Evolutionary conservation across 2,329 filamentous ascomycete genomes (phyloP), one percentile per base, ranked within the genome.

Genomic region (Hansfordia pulvinata): DNA sequence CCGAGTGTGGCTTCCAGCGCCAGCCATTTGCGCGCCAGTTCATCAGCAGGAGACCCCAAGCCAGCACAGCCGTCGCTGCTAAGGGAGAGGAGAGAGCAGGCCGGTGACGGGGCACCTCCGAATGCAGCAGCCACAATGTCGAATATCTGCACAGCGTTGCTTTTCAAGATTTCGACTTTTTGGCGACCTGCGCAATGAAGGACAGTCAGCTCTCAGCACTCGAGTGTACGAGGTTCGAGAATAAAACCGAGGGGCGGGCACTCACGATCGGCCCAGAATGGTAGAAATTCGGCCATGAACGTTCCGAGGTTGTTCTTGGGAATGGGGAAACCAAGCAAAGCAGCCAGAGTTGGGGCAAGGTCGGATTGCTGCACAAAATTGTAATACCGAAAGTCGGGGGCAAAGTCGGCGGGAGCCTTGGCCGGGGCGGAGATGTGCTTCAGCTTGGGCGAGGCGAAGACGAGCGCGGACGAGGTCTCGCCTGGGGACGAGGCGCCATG

Each of bases 401-500:
- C 59, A 6, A 71, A 66, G 9, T 61, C 50, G 4, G 69, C 54
- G 1, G 86, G 85, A 20, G 59, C 56, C 19, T 49, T 30, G 3
- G 51, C 39, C 8, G 37, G 42, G 2, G 47, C 37, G 3, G 63
- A 60, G 6, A 85, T 55, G 1, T 54, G 46, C 41, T 67, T 70
- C 22, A 93, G 62, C 43, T 84, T 90, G 0, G 88, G 85, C 3
- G 85, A 90, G 36, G 93, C 70, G 49, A 98, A 96, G 12, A 94
- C 69, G 8, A 98, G 58, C 10, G 90, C 90, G 0, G 90, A 79
- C 1, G 88, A 94, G 2, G 90, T 96, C 57, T 98, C 90, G 22
- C 90, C 88, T 2, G 84, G 71, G 1, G 86, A 86, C 8, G 88
- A 94, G 20, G 88, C 90, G 17, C 90, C 90, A 47, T 98, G 90